A percentile compares a stretch with the other conserved stretches of the same genome.
Evolutionary conservation across 208 protist species (phyloP).

Genomic region (Crithidia sp.): DNA sequence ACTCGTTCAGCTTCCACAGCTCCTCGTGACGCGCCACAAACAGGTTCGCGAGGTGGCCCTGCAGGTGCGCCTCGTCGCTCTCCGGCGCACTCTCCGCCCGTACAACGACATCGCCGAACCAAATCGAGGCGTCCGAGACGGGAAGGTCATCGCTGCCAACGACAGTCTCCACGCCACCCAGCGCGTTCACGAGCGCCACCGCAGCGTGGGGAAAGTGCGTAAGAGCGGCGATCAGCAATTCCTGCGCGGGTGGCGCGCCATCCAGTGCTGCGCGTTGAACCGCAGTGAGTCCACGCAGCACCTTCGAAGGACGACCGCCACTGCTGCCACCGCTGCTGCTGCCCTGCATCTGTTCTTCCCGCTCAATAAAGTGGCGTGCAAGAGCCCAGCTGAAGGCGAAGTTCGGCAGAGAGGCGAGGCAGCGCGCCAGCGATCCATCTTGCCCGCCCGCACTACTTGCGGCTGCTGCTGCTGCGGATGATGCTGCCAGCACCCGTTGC

Average conservation of each 20-base stretch:
- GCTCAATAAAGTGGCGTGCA: slow-evolving; percentile 73
- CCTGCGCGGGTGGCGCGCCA: slow-evolving; percentile 40
- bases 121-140: slow-evolving; percentile 21
- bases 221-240: slow-evolving; percentile 59
- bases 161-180: slow-evolving; percentile 42
- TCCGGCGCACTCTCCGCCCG: slow-evolving; percentile 3
- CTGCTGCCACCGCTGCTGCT: slow-evolving; percentile 1
- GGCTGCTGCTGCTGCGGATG: too few species aligned
- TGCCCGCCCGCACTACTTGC: background rate
- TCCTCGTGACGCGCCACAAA: slow-evolving; percentile 76
- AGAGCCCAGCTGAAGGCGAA: slow-evolving; percentile 84
- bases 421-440: slow-evolving; percentile 29
- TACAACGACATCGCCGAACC: slow-evolving; percentile 6
- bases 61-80: slow-evolving; percentile 9
- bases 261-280: slow-evolving; percentile 37
- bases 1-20: slow-evolving; percentile 75
- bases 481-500: slow-evolving; percentile 9
- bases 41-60: slow-evolving; percentile 41
- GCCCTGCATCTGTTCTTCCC: slow-evolving; percentile 35
- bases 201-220: slow-evolving; percentile 62
- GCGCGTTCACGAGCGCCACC: slow-evolving; percentile 53
- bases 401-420: slow-evolving; percentile 55
- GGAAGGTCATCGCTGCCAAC: slow-evolving; percentile 21
- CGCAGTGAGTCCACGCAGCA: slow-evolving; percentile 56
- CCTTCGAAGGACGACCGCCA: slow-evolving; percentile 41